Evolutionary conservation across 495 filamentous ascomycete species (phyloP), one percentile per base, ranked within the genome.

Genomic region (Xylaria palmicola): DNA sequence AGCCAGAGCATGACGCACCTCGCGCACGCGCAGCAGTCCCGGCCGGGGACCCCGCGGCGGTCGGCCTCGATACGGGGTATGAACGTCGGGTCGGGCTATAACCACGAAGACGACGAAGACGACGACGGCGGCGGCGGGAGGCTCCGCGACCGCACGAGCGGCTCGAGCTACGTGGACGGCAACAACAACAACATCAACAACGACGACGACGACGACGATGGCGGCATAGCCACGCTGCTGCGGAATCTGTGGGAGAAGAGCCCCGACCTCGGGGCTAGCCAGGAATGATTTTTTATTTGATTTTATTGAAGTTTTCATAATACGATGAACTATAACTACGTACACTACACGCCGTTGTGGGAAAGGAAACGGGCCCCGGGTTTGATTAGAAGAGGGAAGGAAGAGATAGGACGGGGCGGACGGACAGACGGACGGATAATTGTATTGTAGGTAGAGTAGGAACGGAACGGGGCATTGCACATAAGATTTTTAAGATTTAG

Each of bases 181-280:
- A 72, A 70, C n/a, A n/a, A n/a, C n/a, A n/a, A n/a, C n/a, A n/a
- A n/a, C n/a, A n/a, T n/a, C n/a, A n/a, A n/a, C n/a, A 80, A 76
- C 37, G 63, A 75, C 9, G 73, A 69, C 4, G 77, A 76, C 10
- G 74, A 70, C 2, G 72, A 70, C 19, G 79, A 82, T 43, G 75
- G 77, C 15, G 75, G 72, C 6, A 77, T 81, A 15, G 62, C 74
- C 13, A 70, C 79, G 12, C 62, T 83, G 26, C 64, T 85, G 52
- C 71, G 80, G 32, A 79, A 76, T 62, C 71, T 85, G 54, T 85
- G 82, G 82, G 81, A 85, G 22, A 82, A 81, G 76, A 81, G 67
- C 43, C 68, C 76, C 65, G 79, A 83, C 62, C 71, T 83, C 47
- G 74, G 77, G 5, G 48, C 48, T 6, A 34, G 48, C 9, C 48